phyloP scores from a whole-genome alignment of 75 land plant genomes.

The Azolla pinnata region DNA sequence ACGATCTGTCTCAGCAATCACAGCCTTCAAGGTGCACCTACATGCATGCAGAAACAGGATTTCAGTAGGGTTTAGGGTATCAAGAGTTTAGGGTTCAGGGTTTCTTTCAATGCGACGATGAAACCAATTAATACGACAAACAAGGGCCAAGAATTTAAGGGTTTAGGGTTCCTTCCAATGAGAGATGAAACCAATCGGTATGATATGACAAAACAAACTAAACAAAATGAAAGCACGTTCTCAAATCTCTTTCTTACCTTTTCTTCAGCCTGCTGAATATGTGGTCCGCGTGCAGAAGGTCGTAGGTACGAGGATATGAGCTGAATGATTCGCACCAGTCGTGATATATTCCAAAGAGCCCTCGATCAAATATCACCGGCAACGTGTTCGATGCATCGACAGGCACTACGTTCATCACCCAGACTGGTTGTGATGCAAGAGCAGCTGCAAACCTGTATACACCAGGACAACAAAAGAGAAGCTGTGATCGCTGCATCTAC shows the following conservation, averaged over 20 bases:
- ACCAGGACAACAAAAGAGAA: background rate
- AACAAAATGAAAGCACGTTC: too few species aligned
- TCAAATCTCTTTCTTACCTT: too few species aligned
- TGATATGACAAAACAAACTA: too few species aligned
- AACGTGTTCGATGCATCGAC: slow-evolving; percentile 36
- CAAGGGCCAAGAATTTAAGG: too few species aligned
- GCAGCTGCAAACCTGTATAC: slow-evolving; percentile 56
- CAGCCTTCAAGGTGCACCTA: slow-evolving; percentile 32
- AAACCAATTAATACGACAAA: too few species aligned
- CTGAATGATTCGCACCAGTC: slow-evolving; percentile 64
- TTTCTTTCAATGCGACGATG: too few species aligned
- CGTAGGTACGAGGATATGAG: slow-evolving; percentile 50
- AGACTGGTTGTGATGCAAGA: slow-evolving; percentile 30
- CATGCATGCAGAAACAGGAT: too few species aligned
- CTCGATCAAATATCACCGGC: slow-evolving; percentile 53
- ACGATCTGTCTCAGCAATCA: slow-evolving; percentile 68
- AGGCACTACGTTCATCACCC: slow-evolving; percentile 58
- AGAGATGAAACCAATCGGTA: too few species aligned
- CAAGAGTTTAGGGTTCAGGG: too few species aligned
- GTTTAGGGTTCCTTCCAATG: too few species aligned
- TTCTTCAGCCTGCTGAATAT: slow-evolving; percentile 35
- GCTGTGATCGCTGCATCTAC: background rate
- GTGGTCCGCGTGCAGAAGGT: slow-evolving; percentile 51
- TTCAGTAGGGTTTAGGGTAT: too few species aligned
- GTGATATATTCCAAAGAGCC: slow-evolving; percentile 52